Evolutionary conservation across 345 rosid species (phyloP).

Genomic region (Rhizophora apiculata): DNA sequence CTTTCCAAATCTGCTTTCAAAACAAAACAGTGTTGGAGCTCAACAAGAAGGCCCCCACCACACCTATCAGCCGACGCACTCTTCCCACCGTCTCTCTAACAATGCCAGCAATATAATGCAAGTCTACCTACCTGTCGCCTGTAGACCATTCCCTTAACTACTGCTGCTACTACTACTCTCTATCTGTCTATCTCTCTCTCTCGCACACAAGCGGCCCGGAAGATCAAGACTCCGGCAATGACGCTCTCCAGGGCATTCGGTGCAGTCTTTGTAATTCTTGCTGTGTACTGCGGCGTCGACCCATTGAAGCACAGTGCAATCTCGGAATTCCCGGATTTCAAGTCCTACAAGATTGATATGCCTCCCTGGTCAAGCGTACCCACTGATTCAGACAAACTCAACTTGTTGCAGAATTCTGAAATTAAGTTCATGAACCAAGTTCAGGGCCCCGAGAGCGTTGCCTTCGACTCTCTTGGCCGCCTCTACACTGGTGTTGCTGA

Average conservation of each 20-base stretch:
- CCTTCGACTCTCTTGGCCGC: conserved; percentile 82
- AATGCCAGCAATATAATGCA: no score
- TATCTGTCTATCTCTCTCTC: no score
- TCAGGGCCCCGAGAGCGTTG: conserved; percentile 95
- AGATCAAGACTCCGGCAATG: conserved; percentile 20
- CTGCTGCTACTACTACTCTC: no score
- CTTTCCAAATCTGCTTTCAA: no score
- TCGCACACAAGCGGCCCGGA: background rate
- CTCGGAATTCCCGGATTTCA: conserved; percentile 60
- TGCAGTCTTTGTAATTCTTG: conserved; percentile 46
- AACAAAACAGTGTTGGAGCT: no score
- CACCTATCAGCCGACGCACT: no score
- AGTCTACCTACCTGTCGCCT: no score
- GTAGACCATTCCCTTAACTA: no score
- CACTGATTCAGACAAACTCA: conserved; percentile 41
- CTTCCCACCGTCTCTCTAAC: no score
- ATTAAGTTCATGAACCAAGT: conserved; percentile 65
- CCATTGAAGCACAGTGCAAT: conserved; percentile 76
- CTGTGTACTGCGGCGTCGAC: conserved; percentile 73
- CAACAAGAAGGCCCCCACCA: no score
- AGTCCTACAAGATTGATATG: conserved; percentile 40
- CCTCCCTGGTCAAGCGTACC: conserved; percentile 50
- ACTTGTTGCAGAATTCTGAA: conserved; percentile 69
- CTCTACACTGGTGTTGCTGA: conserved; percentile 94
- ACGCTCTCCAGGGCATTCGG: conserved; percentile 31